Evolutionary conservation across 176 grass and related monocot genomes (phyloP), one percentile per base, ranked within the genome.

Genomic region (Musa schizocarpa): DNA sequence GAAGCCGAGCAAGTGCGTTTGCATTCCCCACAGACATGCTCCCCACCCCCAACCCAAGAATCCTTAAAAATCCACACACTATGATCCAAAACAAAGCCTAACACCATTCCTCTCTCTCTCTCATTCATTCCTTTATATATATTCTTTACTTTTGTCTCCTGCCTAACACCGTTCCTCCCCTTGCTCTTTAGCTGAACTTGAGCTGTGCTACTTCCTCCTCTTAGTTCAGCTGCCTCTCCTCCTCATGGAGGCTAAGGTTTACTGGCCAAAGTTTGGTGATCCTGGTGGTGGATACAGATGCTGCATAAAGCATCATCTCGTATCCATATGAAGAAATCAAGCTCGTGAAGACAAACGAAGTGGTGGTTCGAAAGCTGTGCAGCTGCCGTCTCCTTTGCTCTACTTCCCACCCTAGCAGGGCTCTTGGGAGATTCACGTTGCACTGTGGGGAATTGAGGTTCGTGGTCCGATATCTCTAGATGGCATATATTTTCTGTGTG

Each of bases 21-120:
- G 81, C 59, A 65, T 81, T 86, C 74, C 78, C 86, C 80, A 76
- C 50, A 75, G 67, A 79, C 85, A 81, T 83, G 83, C 85, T 59
- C 79, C 65, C 86, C 81, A 79, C 80, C 17, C 84, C 69, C 54
- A 8, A 20, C 68, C 71, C 71, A 48, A 69, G 26, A 43, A 69
- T n/a, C 66, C 27, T 49, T 23, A 14, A 48, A 68, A 11, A 43
- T 49, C 34, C 66, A 69, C 66, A 8, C 34, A 8, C 26, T 50
- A 43, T 50, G 14, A 13, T 69, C 66, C 66, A 49, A 69, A 49
- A 14, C 66, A 9, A 22, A 12, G 23, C 66, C 21, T 5, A 6
- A 43, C 34, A 6, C 34, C 34, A 43, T 29, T 19, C 9, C 20
- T 14, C 65, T 14, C 65, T 68, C 27, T 12, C 5, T 13, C 25